Evolutionary conservation across 345 rosid species (phyloP).

Genomic region (Euclidium syriacum): DNA sequence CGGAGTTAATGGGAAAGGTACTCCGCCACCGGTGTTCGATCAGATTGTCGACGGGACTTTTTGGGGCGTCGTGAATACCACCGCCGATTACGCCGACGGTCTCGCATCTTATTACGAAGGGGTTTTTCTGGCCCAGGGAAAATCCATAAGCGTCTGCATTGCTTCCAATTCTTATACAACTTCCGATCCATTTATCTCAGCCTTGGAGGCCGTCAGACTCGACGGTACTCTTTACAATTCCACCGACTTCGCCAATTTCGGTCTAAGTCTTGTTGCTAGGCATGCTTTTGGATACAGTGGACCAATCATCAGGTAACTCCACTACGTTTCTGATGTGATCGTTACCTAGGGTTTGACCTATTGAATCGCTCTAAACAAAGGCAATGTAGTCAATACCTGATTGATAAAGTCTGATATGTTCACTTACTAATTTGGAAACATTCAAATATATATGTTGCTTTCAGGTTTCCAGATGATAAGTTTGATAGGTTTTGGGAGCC

Average conservation of each 20-base stretch:
- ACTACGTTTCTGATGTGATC: not conserved
- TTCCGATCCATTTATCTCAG: conserved; percentile 90
- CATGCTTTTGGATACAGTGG: conserved; percentile 67
- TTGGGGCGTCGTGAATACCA: conserved; percentile 77
- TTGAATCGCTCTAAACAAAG: not conserved
- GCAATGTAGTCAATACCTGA: not conserved
- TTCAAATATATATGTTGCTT: not conserved
- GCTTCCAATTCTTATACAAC: conserved; percentile 60
- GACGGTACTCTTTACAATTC: conserved; percentile 61
- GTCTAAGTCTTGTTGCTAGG: conserved; percentile 60
- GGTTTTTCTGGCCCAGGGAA: conserved; percentile 65
- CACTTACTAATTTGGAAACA: not conserved
- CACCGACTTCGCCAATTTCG: conserved; percentile 48
- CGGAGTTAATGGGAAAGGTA: conserved; percentile 51
- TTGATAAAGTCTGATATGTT: not conserved
- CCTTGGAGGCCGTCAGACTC: conserved; percentile 61
- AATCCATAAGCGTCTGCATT: conserved; percentile 66
- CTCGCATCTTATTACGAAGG: conserved; percentile 67
- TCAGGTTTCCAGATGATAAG: conserved; percentile 77
- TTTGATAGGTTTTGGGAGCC: conserved; percentile 85
- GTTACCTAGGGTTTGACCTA: not conserved
- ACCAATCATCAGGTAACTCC: conserved; percentile 47
- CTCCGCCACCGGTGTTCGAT: conserved; percentile 75
- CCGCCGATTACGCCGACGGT: conserved; percentile 53
- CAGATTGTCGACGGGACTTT: conserved; percentile 87